A percentile compares a stretch with the other conserved stretches of the same genome.
These are phyloP conservation scores for Ceratocystis papillata DNA, from an alignment of 2,329 filamentous ascomycete species.

Conservation along the genomic window DNA sequence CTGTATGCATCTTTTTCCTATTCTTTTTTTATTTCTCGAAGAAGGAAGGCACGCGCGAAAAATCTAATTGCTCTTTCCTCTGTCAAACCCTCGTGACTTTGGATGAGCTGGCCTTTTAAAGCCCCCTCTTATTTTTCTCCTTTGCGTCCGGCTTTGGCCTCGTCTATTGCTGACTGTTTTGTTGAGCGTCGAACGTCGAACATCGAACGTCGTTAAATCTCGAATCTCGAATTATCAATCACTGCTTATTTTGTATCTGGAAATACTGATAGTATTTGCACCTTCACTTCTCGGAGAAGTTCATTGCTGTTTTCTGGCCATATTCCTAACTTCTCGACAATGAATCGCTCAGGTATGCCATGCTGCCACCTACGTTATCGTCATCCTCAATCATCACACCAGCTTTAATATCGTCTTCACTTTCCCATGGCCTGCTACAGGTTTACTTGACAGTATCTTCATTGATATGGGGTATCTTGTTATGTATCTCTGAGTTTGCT, in stretches of 20 bases:
- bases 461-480: too few relatives aligned
- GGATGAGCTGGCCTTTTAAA: background rate
- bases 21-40: background rate
- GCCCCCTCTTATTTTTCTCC: background rate
- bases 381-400: constrained; percentile 22
- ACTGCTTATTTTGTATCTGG: too few relatives aligned
- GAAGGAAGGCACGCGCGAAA: constrained; percentile 3
- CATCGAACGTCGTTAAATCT: background rate
- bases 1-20: background rate
- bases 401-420: too few relatives aligned
- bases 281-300: background rate
- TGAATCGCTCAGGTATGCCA: constrained; percentile 21
- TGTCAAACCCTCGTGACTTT: background rate
- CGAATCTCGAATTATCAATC: too few relatives aligned
- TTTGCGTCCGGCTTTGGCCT: background rate
- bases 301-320: background rate
- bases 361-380: background rate
- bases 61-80: constrained; percentile 7
- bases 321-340: constrained; percentile 6
- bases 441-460: too few relatives aligned
- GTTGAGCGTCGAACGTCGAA: background rate
- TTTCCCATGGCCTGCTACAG: background rate
- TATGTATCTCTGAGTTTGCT: too few relatives aligned
- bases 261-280: background rate
- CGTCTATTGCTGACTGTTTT: background rate